These are phyloP conservation scores for Dioscorea alata DNA, from an alignment of 106 monocot species.

Conservation along the genomic window DNA sequence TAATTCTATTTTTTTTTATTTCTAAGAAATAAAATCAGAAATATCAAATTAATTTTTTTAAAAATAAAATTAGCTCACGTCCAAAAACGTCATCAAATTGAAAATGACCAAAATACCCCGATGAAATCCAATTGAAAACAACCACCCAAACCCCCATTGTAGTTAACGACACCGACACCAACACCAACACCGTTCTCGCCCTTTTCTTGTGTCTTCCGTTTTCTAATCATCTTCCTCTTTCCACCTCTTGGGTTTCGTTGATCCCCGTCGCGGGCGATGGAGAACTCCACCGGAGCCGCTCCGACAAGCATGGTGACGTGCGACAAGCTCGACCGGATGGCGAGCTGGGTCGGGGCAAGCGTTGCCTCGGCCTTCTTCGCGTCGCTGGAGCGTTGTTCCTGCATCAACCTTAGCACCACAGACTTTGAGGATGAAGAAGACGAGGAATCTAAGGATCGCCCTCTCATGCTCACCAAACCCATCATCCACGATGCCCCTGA, in stretches of 20 bases:
- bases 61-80: too few relatives aligned
- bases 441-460: slow-evolving; percentile 27
- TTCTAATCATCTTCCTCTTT: not conserved
- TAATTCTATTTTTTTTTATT: too few relatives aligned
- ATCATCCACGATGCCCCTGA: slow-evolving; percentile 1
- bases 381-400: slow-evolving; percentile 17
- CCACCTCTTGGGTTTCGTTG: not conserved
- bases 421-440: slow-evolving; percentile 30
- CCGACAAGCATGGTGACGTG: slow-evolving; percentile 5
- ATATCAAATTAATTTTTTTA: too few relatives aligned
- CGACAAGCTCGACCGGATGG: slow-evolving; percentile 35
- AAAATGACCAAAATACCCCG: too few relatives aligned
- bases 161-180: too few relatives aligned
- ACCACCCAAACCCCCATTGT: too few relatives aligned
- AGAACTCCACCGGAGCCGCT: slow-evolving; percentile 4
- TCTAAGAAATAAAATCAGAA: too few relatives aligned
- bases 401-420: slow-evolving; percentile 46
- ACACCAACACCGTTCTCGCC: too few relatives aligned
- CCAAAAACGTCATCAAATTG: too few relatives aligned
- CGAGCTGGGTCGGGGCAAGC: slow-evolving; percentile 34
- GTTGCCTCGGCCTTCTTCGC: slow-evolving; percentile 47
- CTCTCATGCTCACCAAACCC: slow-evolving; percentile 37
- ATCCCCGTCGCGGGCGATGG: slow-evolving; percentile 9
- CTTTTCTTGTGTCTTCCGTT: too few relatives aligned
- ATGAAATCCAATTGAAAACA: too few relatives aligned